Percentiles rank a stretch among this genome's conserved stretches.
These are phyloP conservation scores for Heliamphora pulchella DNA, from an alignment of 179 eudicot genomes.

Conservation along the genomic window DNA sequence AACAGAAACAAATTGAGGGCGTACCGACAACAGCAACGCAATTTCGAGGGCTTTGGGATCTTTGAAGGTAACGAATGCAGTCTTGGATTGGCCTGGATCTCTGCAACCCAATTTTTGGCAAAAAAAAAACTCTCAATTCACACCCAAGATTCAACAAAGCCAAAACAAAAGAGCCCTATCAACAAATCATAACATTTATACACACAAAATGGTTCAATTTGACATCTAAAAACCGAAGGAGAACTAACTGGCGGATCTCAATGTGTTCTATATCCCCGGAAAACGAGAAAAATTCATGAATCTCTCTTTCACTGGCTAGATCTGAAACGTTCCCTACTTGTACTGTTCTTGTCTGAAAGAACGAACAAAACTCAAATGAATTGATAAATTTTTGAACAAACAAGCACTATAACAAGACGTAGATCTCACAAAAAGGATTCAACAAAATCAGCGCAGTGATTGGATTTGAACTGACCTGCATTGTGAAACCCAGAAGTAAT, in stretches of 20 bases:
- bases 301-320: conserved; percentile 86
- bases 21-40: conserved; percentile 80
- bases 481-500: conserved; percentile 9
- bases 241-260: conserved; percentile 61
- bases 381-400: neutral
- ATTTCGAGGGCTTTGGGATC: conserved; percentile 89
- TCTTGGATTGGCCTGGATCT: conserved; percentile 41
- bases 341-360: conserved; percentile 60
- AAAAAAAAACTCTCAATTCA: conserved; percentile 15
- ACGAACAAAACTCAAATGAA: neutral
- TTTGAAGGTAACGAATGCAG: conserved; percentile 78
- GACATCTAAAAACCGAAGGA: neutral
- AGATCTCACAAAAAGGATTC: neutral
- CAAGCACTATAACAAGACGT: neutral
- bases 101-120: conserved; percentile 38
- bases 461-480: conserved; percentile 20
- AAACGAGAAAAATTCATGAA: conserved; percentile 88
- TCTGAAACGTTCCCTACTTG: conserved; percentile 77
- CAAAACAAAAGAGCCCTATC: neutral
- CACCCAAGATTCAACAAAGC: conserved; percentile 12
- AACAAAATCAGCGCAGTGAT: neutral
- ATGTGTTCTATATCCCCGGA: conserved; percentile 77
- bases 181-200: neutral
- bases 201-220: neutral
- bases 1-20: neutral